Percentiles rank a stretch among this genome's conserved stretches.
Evolutionary conservation across 1,284 basidiomycete species (phyloP).

Genomic region (Acaromyces ingoldii): DNA sequence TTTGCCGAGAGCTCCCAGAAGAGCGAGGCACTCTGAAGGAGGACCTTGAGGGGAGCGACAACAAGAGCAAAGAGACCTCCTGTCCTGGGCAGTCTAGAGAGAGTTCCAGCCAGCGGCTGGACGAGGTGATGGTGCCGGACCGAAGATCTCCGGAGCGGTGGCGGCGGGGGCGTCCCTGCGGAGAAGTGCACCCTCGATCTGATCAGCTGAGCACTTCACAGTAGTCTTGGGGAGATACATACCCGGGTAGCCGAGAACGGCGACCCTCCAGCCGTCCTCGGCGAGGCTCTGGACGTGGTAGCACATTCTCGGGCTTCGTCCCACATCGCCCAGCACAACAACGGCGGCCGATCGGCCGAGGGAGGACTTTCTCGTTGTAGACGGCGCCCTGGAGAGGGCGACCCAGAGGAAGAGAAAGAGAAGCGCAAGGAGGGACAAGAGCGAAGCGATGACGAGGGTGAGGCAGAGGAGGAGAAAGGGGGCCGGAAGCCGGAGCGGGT

Average conservation of each 20-base stretch:
- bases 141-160: constrained; percentile 18
- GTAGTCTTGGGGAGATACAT: constrained; percentile 25
- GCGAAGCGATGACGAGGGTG: too few species aligned
- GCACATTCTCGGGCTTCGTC: constrained; percentile 95
- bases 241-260: constrained; percentile 83
- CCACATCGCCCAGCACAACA: constrained; percentile 91
- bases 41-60: constrained; percentile 73
- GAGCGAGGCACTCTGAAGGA: constrained; percentile 27
- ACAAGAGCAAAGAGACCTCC: constrained; percentile 61
- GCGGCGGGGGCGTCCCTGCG: constrained; percentile 27
- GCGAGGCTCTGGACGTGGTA: constrained; percentile 92
- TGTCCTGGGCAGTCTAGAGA: constrained; percentile 55
- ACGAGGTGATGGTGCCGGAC: constrained; percentile 57
- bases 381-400: constrained; percentile 21
- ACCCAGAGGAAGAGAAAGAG: constrained; percentile 35
- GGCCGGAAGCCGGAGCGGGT: too few species aligned
- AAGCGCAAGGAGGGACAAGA: too few species aligned
- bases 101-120: constrained; percentile 61
- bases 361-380: constrained; percentile 11
- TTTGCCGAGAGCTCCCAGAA: constrained; percentile 51
- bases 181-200: background rate
- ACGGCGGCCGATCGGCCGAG: constrained; percentile 61
- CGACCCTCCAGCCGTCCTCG: constrained; percentile 70
- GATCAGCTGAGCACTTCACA: background rate
- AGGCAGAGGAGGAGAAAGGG: too few species aligned